Conservation (phyloP, 345 rosid species). For the Excoecaria cochinchinensis region DNA sequence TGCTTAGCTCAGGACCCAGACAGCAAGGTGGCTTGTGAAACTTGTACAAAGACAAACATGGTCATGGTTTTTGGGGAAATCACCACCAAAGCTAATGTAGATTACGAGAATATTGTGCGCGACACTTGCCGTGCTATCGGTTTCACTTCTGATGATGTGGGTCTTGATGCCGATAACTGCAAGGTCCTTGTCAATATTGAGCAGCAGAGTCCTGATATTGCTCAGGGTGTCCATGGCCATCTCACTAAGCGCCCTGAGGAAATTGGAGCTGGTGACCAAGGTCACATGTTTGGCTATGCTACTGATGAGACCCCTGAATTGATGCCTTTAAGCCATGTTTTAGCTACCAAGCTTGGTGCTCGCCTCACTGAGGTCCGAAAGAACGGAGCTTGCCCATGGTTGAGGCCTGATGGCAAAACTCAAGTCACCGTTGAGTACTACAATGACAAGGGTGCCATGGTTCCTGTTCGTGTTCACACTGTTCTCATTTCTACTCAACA, state of each 20-base stretch:
- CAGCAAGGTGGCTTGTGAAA: constrained; percentile 23
- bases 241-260: constrained; percentile 19
- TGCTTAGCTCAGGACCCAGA: constrained; percentile 19
- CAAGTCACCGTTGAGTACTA: too few relatives aligned
- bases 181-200: constrained; percentile 19
- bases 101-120: constrained; percentile 23
- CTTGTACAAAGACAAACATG: constrained; percentile 23
- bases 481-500: too few relatives aligned
- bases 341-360: too few relatives aligned
- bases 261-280: constrained; percentile 23
- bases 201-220: constrained; percentile 23
- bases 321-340: too few relatives aligned
- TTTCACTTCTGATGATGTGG: constrained; percentile 18
- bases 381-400: too few relatives aligned
- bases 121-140: constrained; percentile 19
- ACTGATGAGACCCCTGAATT: too few relatives aligned
- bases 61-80: constrained; percentile 26
- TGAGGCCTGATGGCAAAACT: too few relatives aligned
- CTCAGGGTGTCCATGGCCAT: constrained; percentile 23
- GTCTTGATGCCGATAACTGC: constrained; percentile 21
- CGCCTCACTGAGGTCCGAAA: too few relatives aligned
- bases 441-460: too few relatives aligned
- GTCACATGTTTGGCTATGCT: too few relatives aligned
- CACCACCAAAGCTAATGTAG: constrained; percentile 18
- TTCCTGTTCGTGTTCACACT: too few relatives aligned